Conservation (phyloP, 441 rosid species). For the Populus tomentosa region DNA sequence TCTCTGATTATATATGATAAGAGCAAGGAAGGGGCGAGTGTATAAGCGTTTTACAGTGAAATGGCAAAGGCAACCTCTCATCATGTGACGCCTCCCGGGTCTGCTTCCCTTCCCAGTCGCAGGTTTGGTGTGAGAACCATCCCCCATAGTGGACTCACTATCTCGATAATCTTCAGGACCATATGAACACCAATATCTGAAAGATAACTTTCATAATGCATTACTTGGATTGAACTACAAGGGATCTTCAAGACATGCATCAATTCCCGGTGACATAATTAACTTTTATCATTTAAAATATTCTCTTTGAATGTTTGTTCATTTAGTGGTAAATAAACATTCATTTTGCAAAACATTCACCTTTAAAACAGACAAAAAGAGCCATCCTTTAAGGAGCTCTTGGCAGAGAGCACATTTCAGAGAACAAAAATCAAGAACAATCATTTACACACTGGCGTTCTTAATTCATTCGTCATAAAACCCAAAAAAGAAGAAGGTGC, state of each 20-base stretch:
- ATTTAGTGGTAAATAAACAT: neutral
- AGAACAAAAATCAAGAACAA: neutral
- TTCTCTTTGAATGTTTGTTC: neutral
- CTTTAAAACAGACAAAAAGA: neutral
- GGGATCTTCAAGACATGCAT: neutral
- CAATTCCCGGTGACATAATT: neutral
- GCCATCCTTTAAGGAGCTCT: neutral
- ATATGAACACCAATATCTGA: constrained; percentile 62
- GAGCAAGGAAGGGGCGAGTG: constrained; percentile 40
- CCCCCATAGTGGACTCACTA: constrained; percentile 32
- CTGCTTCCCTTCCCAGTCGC: constrained; percentile 49
- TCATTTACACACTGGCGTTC: neutral
- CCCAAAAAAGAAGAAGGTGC: constrained; percentile 9
- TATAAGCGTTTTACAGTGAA: constrained; percentile 52
- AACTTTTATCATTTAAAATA: neutral
- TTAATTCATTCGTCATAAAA: neutral
- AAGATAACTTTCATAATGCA: constrained; percentile 8
- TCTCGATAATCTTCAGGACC: constrained; percentile 58
- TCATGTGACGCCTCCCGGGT: constrained; percentile 54
- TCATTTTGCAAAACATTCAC: neutral
- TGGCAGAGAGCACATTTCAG: neutral
- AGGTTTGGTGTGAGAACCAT: constrained; percentile 37
- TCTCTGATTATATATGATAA: constrained; percentile 51
- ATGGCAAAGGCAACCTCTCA: constrained; percentile 63
- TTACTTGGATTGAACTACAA: constrained; percentile 1